Conservation (phyloP, 116 monocot species). For the Cymodocea nodosa region DNA sequence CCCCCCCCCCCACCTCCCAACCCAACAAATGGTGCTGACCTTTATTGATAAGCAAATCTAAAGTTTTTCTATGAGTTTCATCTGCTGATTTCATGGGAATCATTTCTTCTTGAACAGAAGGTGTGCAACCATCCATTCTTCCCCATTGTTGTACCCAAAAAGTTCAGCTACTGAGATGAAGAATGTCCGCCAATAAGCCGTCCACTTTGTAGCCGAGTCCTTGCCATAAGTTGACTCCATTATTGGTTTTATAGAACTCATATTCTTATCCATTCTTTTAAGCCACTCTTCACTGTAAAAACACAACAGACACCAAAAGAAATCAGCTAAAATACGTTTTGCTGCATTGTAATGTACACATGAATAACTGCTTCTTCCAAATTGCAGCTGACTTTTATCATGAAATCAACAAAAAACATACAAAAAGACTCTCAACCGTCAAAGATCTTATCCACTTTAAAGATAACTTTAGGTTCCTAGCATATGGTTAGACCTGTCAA, state of each 20-base stretch:
- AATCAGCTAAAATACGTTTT: background rate
- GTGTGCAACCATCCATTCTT: conserved; percentile 90
- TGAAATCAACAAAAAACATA: too few relatives aligned
- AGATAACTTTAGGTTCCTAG: too few relatives aligned
- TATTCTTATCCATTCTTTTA: conserved; percentile 62
- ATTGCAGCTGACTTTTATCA: too few relatives aligned
- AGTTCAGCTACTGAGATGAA: conserved; percentile 83
- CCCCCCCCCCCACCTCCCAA: too few relatives aligned
- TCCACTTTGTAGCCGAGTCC: conserved; percentile 82
- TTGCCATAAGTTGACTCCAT: conserved; percentile 90
- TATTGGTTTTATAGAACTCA: conserved; percentile 45
- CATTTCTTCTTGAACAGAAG: conserved; percentile 63
- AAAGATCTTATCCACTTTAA: too few relatives aligned
- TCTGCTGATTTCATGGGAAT: background rate
- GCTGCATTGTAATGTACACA: background rate
- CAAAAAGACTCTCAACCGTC: too few relatives aligned
- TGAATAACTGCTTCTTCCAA: background rate
- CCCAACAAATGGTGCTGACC: too few relatives aligned
- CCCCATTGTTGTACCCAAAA: conserved; percentile 89
- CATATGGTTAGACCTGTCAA: too few relatives aligned
- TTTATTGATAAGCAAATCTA: too few relatives aligned
- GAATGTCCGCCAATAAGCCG: conserved; percentile 88
- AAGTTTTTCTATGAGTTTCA: too few relatives aligned
- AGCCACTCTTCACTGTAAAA: conserved; percentile 90
- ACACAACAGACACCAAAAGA: background rate